Percentiles rank a stretch among this genome's conserved stretches.
Evolutionary conservation across 2,329 filamentous ascomycete species (phyloP).

Genomic region (Clathrospora elynae): DNA sequence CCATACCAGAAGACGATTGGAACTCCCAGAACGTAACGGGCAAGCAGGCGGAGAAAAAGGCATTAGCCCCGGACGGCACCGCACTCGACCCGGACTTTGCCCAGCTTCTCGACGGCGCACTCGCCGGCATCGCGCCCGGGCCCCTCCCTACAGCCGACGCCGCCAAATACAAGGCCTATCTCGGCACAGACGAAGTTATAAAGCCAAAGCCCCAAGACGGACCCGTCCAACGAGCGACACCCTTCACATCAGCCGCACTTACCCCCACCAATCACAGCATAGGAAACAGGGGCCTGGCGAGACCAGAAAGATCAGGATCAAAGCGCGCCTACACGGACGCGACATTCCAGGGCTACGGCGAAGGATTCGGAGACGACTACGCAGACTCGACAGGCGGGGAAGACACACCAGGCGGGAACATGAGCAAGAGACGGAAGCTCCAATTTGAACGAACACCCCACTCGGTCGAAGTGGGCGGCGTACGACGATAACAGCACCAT

Average conservation of each 20-base stretch:
- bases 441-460: slow-evolving; percentile 44
- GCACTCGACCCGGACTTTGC: slow-evolving; percentile 30
- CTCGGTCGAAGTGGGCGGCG: slow-evolving; percentile 44
- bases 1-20: slow-evolving; percentile 51
- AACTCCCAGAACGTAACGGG: slow-evolving; percentile 46
- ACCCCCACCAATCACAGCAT: slow-evolving; percentile 45
- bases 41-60: slow-evolving; percentile 46
- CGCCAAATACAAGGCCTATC: slow-evolving; percentile 50
- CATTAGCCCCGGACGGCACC: slow-evolving; percentile 36
- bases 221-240: slow-evolving; percentile 27
- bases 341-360: slow-evolving; percentile 75
- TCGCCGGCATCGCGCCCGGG: slow-evolving; percentile 51
- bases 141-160: slow-evolving; percentile 50
- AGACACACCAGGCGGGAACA: slow-evolving; percentile 56
- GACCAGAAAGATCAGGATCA: slow-evolving; percentile 70
- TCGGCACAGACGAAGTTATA: slow-evolving; percentile 52
- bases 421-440: slow-evolving; percentile 44
- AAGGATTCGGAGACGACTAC: slow-evolving; percentile 71
- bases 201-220: slow-evolving; percentile 38
- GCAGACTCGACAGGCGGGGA: slow-evolving; percentile 74
- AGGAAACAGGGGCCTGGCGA: slow-evolving; percentile 53
- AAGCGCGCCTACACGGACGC: slow-evolving; percentile 77
- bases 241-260: slow-evolving; percentile 28
- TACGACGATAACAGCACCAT: slow-evolving; percentile 35
- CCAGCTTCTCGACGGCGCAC: slow-evolving; percentile 48